Base-by-base conservation (phyloP, 2,329 filamentous ascomycete genomes). In the Sporothrix luriei region DNA sequence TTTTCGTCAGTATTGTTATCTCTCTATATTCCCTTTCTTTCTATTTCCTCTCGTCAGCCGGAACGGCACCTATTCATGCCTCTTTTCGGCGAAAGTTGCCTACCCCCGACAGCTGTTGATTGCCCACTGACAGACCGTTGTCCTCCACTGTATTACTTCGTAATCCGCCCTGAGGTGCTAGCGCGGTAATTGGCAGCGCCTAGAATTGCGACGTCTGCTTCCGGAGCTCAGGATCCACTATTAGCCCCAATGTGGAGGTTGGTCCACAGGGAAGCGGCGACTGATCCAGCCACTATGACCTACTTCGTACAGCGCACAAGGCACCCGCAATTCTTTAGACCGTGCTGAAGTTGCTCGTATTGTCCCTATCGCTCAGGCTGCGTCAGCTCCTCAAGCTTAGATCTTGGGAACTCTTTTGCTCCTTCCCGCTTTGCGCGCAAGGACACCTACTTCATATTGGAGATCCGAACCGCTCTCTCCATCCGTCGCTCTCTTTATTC, bases 1-100 rank as follows among this genome's bases (percentile, higher is more conserved):
- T 4, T 7, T 19, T 26, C 11, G 13, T 48, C 26, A 4, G 16
- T 33, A 40, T 16, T 51, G 9, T 26, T 40, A 9, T 65, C 16
- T 51, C 26, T 40, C 16, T 24, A 5, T 14, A 29, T 33, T 33
- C 14, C 16, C 40, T 11, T 38, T 19, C 33, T 24, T 14, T 24
- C 16, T 29, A 14, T 14, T 5, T 29, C 24, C 46, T 51, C 46
- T 11, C 2, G 5, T 4, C 52, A n/a, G 7, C 68, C 62, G 62
- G 62, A 69, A 66, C 29, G 54, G 68, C 29, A 62, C 55, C 69
- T 70, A 70, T 70, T 68, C 46, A 70, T 19, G 38, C 40, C 64
- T 66, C 52, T 21, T 70, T 70, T 68, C 69, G 69, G 69, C 69
- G 40, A 40, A n/a, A n/a, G 3, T 43, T 13, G 40, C 0, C 40